Percentiles rank a stretch among this genome's conserved stretches.
phyloP scores from a whole-genome alignment of 2,329 filamentous ascomycete genomes.

The Leptographium flavum region DNA sequence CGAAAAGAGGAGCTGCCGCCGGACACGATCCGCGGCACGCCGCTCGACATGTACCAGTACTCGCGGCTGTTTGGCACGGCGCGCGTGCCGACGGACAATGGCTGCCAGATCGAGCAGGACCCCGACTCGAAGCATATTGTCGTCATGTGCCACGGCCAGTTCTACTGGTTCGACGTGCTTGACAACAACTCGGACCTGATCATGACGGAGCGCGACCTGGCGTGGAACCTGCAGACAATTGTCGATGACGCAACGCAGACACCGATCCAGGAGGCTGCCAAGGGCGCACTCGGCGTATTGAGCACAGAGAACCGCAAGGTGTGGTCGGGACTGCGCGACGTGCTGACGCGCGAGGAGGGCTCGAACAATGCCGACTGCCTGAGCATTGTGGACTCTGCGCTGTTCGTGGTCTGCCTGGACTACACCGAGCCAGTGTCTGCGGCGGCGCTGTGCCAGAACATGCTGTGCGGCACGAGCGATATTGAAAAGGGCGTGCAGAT shows the following conservation, averaged over 20 bases:
- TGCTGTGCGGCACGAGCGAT: slow-evolving; percentile 91
- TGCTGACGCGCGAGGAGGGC: slow-evolving; percentile 69
- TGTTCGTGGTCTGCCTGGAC: slow-evolving; percentile 87
- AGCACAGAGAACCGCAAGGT: slow-evolving; percentile 94
- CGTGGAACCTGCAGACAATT: slow-evolving; percentile 82
- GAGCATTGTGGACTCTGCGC: slow-evolving; percentile 85
- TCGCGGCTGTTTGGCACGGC: slow-evolving; percentile 90
- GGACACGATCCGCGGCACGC: slow-evolving; percentile 68
- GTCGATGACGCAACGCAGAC: slow-evolving; percentile 80
- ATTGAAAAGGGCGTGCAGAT: slow-evolving; percentile 90
- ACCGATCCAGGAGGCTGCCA: slow-evolving; percentile 89
- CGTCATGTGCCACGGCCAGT: slow-evolving; percentile 85
- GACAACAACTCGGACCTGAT: slow-evolving; percentile 91
- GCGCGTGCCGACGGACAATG: slow-evolving; percentile 82
- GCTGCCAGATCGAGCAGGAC: slow-evolving; percentile 92
- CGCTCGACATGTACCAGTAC: slow-evolving; percentile 97
- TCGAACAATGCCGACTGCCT: slow-evolving; percentile 95
- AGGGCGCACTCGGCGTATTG: slow-evolving; percentile 80
- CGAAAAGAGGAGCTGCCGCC: slow-evolving; percentile 85
- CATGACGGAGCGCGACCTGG: slow-evolving; percentile 91
- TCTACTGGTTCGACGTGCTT: slow-evolving; percentile 98
- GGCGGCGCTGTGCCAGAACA: slow-evolving; percentile 87
- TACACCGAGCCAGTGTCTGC: slow-evolving; percentile 74
- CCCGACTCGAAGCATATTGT: slow-evolving; percentile 86
- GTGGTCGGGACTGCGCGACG: slow-evolving; percentile 83